Percentiles rank a stretch among this genome's conserved stretches.
Evolutionary conservation across 2,329 filamentous ascomycete genomes (phyloP).

Genomic region (Fusarium proliferatum): DNA sequence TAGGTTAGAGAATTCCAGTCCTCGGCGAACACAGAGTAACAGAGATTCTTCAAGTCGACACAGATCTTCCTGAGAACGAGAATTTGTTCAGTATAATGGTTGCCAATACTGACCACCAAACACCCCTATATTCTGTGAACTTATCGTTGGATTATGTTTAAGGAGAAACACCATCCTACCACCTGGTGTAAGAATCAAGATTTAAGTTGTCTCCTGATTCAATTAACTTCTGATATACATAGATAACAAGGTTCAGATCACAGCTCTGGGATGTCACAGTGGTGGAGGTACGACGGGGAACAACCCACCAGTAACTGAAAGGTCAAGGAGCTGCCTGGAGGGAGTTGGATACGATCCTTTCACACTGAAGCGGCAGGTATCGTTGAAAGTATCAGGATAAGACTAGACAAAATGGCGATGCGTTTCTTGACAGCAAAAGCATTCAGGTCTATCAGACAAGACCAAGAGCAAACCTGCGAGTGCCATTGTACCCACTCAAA

Average conservation of each 20-base stretch:
- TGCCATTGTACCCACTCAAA: conserved; percentile 30
- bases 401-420: conserved; percentile 15
- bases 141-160: no score
- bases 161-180: neutral
- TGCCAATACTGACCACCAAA: neutral
- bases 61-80: neutral
- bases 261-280: neutral
- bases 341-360: neutral
- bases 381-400: neutral
- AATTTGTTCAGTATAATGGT: neutral
- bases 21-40: neutral
- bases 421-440: conserved; percentile 17
- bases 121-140: conserved; percentile 3
- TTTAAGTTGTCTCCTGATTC: neutral
- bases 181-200: conserved; percentile 2
- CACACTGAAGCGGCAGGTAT: neutral
- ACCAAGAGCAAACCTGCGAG: conserved; percentile 28
- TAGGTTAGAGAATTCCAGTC: neutral
- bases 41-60: neutral
- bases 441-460: conserved; percentile 30
- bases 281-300: neutral
- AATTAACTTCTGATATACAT: neutral
- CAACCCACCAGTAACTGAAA: neutral
- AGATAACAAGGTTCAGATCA: neutral
- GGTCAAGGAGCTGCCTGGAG: neutral